Conservation (phyloP, 2,329 filamentous ascomycete genomes). For the Hysterium pulicare region DNA sequence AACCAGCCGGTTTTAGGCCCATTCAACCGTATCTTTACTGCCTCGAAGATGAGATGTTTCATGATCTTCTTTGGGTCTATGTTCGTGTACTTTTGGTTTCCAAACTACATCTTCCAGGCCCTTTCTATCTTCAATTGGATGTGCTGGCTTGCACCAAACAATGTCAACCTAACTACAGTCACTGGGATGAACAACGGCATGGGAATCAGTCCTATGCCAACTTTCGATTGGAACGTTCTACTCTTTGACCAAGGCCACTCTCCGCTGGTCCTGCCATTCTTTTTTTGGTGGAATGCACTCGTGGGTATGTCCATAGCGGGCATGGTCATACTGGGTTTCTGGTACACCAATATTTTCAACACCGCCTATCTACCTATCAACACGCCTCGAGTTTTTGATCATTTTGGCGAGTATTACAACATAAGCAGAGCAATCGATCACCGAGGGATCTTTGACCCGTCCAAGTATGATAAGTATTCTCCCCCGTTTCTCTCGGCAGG, state of each 20-base stretch:
- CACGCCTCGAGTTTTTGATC: constrained; percentile 6
- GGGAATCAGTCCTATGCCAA: constrained; percentile 43
- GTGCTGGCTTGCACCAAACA: constrained; percentile 14
- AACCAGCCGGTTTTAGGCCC: constrained; percentile 4
- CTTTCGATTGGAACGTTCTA: constrained; percentile 46
- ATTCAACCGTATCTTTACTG: constrained; percentile 6
- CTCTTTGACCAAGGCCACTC: constrained; percentile 16
- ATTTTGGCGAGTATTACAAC: constrained; percentile 5
- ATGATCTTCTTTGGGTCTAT: constrained; percentile 43
- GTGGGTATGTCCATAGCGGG: constrained; percentile 36
- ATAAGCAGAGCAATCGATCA: constrained; percentile 25
- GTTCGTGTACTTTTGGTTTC: constrained; percentile 54
- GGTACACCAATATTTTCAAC: constrained; percentile 5
- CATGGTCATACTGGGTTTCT: constrained; percentile 46
- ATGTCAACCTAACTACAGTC: constrained; percentile 30
- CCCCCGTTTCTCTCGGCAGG: constrained; percentile 52
- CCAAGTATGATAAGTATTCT: constrained; percentile 51
- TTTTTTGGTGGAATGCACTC: constrained; percentile 36
- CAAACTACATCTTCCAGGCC: constrained; percentile 48
- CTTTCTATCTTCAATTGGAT: constrained; percentile 52
- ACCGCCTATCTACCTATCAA: constrained; percentile 6
- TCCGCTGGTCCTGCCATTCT: constrained; percentile 43
- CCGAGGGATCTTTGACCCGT: constrained; percentile 44
- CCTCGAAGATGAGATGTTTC: constrained; percentile 39
- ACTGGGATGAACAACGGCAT: constrained; percentile 40